Evolutionary conservation across 2,329 filamentous ascomycete genomes (phyloP).

Genomic region (Thielaviopsis musarum): DNA sequence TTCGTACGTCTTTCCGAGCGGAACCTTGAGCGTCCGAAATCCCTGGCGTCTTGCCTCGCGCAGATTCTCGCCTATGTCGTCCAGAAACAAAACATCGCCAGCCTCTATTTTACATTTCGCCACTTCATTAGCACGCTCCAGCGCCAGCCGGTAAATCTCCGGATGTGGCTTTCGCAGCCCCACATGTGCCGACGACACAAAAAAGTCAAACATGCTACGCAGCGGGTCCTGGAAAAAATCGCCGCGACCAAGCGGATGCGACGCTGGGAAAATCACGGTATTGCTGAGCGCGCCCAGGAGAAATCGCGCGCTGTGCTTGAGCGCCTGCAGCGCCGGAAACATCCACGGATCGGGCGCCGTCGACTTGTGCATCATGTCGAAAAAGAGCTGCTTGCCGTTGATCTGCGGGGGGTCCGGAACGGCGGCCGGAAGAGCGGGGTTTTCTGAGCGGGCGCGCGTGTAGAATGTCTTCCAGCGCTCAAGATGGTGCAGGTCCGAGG

Average conservation of each 20-base stretch:
- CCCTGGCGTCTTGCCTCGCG: constrained; percentile 61
- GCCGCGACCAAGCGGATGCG: constrained; percentile 45
- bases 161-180: constrained; percentile 78
- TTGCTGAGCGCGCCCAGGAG: constrained; percentile 76
- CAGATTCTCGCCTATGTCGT: constrained; percentile 88
- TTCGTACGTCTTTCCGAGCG: constrained; percentile 58
- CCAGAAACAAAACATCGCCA: constrained; percentile 66
- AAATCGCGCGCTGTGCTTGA: constrained; percentile 47
- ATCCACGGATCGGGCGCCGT: constrained; percentile 67
- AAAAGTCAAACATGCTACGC: constrained; percentile 62
- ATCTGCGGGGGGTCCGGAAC: constrained; percentile 52
- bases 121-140: constrained; percentile 48
- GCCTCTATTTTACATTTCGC: constrained; percentile 37
- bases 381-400: constrained; percentile 67
- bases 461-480: constrained; percentile 54
- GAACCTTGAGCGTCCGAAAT: constrained; percentile 72
- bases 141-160: constrained; percentile 59
- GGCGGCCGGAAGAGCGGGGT: constrained; percentile 11
- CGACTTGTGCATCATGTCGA: constrained; percentile 73
- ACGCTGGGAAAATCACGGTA: constrained; percentile 69
- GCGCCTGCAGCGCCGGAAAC: constrained; percentile 59
- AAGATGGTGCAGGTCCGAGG: constrained; percentile 49
- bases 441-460: constrained; percentile 21
- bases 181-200: constrained; percentile 71
- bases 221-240: constrained; percentile 38